Evolutionary conservation across 2,329 filamentous ascomycete genomes (phyloP).

Genomic region (Cordyceps militaris): DNA sequence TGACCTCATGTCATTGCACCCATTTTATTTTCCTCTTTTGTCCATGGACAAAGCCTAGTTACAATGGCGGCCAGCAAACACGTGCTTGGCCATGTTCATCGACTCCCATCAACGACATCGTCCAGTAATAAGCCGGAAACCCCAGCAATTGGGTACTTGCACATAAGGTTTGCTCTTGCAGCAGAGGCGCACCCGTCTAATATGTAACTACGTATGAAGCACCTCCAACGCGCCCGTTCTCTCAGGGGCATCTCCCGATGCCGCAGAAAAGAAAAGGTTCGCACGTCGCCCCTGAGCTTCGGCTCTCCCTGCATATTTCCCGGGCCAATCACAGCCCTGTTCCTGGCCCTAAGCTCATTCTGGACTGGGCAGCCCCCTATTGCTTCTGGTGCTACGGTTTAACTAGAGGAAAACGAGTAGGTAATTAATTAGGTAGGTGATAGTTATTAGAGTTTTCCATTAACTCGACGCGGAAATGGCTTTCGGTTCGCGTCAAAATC

Average conservation of each 20-base stretch:
- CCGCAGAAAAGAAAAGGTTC: background rate
- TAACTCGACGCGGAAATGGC: too few relatives aligned
- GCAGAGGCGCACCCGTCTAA: background rate
- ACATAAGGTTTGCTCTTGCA: background rate
- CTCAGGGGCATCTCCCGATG: background rate
- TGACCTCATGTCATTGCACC: background rate
- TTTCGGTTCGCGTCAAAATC: too few relatives aligned
- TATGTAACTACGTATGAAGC: too few relatives aligned
- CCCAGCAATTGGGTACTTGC: background rate
- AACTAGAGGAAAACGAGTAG: too few relatives aligned
- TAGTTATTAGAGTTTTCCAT: too few relatives aligned
- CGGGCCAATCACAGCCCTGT: constrained; percentile 16
- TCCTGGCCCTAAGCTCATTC: constrained; percentile 15
- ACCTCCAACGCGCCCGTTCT: background rate
- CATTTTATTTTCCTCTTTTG: background rate
- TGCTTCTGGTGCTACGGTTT: too few relatives aligned
- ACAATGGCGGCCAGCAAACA: background rate
- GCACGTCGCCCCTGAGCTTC: constrained; percentile 6
- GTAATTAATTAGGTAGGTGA: too few relatives aligned
- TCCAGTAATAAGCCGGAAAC: background rate
- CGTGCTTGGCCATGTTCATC: background rate
- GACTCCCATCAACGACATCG: background rate
- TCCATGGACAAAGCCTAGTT: background rate
- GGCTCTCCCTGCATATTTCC: constrained; percentile 10
- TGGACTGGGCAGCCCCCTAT: background rate